Percentiles rank a stretch among this genome's conserved stretches.
phyloP scores from a whole-genome alignment of 495 filamentous ascomycete genomes.

The Aspergillus heteromorphus region DNA sequence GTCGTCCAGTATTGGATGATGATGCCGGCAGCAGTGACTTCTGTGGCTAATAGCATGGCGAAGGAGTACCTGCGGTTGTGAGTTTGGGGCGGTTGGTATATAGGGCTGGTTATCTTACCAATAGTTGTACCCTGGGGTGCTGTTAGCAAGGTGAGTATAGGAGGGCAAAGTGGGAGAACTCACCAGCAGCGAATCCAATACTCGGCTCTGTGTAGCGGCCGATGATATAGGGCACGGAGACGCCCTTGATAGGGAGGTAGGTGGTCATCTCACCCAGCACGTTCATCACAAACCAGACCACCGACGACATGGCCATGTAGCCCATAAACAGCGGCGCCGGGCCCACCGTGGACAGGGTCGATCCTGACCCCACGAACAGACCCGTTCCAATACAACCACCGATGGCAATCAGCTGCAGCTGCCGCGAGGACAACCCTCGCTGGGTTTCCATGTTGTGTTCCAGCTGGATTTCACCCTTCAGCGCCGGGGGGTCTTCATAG shows the following conservation, averaged over 20 bases:
- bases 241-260: conserved; percentile 66
- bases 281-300: conserved; percentile 51
- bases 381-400: conserved; percentile 74
- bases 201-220: conserved; percentile 63
- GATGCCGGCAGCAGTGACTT: conserved; percentile 62
- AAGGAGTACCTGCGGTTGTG: conserved; percentile 41
- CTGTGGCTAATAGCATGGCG: conserved; percentile 57
- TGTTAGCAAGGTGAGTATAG: conserved; percentile 28
- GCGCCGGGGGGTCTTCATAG: conserved; percentile 19
- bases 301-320: conserved; percentile 49
- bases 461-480: conserved; percentile 15
- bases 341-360: conserved; percentile 55
- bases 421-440: conserved; percentile 39
- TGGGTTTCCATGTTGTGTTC: conserved; percentile 16
- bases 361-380: conserved; percentile 67
- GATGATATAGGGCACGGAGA: conserved; percentile 66
- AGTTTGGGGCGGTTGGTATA: neutral
- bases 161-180: conserved; percentile 8
- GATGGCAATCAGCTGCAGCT: conserved; percentile 62
- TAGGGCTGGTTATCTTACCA: conserved; percentile 31
- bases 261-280: conserved; percentile 66
- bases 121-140: conserved; percentile 46
- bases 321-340: conserved; percentile 69
- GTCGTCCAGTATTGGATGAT: conserved; percentile 68
- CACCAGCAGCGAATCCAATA: conserved; percentile 66